Evolutionary conservation across 2,329 filamentous ascomycete genomes (phyloP), one percentile per base, ranked within the genome.

Genomic region (Alternaria viburni): DNA sequence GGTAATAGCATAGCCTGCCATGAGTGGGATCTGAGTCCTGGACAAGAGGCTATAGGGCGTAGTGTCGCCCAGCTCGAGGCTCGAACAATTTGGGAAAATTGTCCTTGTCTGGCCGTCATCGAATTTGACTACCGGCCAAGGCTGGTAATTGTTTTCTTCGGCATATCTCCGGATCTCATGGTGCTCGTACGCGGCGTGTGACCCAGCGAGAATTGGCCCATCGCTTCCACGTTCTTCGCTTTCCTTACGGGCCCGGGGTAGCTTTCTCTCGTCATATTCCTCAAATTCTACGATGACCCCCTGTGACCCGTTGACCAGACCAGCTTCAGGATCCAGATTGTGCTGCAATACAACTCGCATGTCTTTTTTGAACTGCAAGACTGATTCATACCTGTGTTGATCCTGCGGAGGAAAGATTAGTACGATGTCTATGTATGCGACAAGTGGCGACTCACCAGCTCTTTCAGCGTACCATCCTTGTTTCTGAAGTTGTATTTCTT

Each of bases 1-100:
- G 0, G 84, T 90, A 69, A 89, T 84, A 0, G 88, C 88, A 86
- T 88, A 91, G 0, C 85, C 88, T 0, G 87, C 80, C 2, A 83
- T 78, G 0, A 91, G 80, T 0, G 89, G 89, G 6, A 90, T 83
- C 70, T 90, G 88, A 0, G 87, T 88, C n/a, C 88, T 81, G 1
- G 81, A 80, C 0, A 89, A 72, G 2, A 85, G 68, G 32, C 81
- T 84, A 66, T 84, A 85, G 0, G 86, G 85, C 51, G 71, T 19
- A 3, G 77, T 72, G 43, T 83, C 77, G 3, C 86, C 86, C 1
- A 86, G 66, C 56, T 85, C 78, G 15, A 79, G 81, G 28, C 86
- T 74, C 7, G 81, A 80, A 69, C 85, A 88, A 10, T 85, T 80
- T 0, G 88, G 82, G 44, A 81, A 83, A 26, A 89, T 86, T 0